A percentile compares a stretch with the other conserved stretches of the same genome.
These are phyloP conservation scores for Neonectria ditissima DNA, from an alignment of 2,329 filamentous ascomycete genomes.

Conservation along the genomic window DNA sequence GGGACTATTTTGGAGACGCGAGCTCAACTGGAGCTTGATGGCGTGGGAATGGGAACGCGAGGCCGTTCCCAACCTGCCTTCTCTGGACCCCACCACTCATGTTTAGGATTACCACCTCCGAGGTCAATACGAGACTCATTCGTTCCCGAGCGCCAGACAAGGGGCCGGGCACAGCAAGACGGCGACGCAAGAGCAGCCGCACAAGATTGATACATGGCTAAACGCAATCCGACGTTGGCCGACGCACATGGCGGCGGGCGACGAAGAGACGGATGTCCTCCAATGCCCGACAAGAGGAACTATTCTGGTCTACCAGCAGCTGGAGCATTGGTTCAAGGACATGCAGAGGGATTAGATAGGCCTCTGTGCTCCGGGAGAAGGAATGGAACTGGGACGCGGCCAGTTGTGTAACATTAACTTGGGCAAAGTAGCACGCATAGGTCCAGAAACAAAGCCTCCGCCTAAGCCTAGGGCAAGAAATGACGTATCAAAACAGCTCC, in stretches of 20 bases:
- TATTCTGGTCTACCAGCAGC: slow-evolving; percentile 38
- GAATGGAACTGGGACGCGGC: slow-evolving; percentile 34
- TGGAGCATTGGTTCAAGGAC: slow-evolving; percentile 49
- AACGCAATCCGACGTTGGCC: slow-evolving; percentile 26
- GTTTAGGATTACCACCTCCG: slow-evolving; percentile 60
- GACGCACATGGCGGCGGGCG: slow-evolving; percentile 19
- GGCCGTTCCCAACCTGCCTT: slow-evolving; percentile 51
- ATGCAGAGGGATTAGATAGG: slow-evolving; percentile 64
- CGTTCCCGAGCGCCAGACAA: slow-evolving; percentile 30
- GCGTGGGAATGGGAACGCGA: slow-evolving; percentile 80
- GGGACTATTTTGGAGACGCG: slow-evolving; percentile 77
- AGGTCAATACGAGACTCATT: slow-evolving; percentile 52
- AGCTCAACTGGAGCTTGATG: slow-evolving; percentile 88
- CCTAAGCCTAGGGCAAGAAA: not conserved
- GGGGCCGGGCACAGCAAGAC: slow-evolving; percentile 22
- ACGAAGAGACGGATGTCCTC: slow-evolving; percentile 26
- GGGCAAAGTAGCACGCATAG: slow-evolving; percentile 27
- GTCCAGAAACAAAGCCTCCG: slow-evolving; percentile 1
- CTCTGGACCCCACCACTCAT: slow-evolving; percentile 63
- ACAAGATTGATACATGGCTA: slow-evolving; percentile 36
- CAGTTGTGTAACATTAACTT: slow-evolving; percentile 41
- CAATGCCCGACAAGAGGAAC: slow-evolving; percentile 28
- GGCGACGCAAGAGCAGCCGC: slow-evolving; percentile 24
- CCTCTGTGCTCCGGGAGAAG: slow-evolving; percentile 53
- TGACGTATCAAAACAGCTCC: slow-evolving; percentile 10